Conservation (phyloP, 345 rosid genomes). For the Pseudoturritis turrita region DNA sequence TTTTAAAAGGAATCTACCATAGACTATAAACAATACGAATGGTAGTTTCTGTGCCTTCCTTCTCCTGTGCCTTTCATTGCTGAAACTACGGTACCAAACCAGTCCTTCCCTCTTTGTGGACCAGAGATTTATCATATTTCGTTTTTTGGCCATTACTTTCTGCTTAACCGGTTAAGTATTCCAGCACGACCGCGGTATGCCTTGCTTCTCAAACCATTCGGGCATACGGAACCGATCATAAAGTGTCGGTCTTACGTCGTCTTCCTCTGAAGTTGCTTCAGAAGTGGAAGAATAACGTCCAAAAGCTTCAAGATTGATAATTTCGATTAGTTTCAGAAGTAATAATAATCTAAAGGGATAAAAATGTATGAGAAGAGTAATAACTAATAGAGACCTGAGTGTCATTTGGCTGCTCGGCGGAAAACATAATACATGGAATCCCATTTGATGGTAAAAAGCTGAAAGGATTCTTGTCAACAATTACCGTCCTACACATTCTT, state of each 20-base stretch:
- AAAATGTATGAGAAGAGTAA: neutral
- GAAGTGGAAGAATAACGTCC: slow-evolving; percentile 86
- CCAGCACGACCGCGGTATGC: slow-evolving; percentile 70
- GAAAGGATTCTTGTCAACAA: slow-evolving; percentile 96
- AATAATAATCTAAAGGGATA: neutral
- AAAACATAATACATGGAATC: slow-evolving; percentile 91
- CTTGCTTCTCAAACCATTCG: slow-evolving; percentile 94
- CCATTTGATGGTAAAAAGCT: slow-evolving; percentile 95
- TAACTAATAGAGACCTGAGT: slow-evolving; percentile 48
- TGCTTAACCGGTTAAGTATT: slow-evolving; percentile 14
- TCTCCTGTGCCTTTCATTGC: slow-evolving; percentile 10
- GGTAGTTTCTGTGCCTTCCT: slow-evolving; percentile 26
- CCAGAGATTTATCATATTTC: neutral
- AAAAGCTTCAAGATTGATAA: slow-evolving; percentile 55
- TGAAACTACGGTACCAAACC: slow-evolving; percentile 21
- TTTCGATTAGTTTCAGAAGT: neutral
- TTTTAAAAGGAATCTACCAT: slow-evolving; percentile 24
- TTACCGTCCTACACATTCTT: slow-evolving; percentile 70
- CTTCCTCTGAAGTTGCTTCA: slow-evolving; percentile 78
- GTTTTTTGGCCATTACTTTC: neutral
- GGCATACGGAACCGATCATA: slow-evolving; percentile 85
- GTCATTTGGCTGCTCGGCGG: slow-evolving; percentile 75
- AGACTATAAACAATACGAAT: slow-evolving; percentile 25
- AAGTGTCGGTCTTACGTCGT: slow-evolving; percentile 71
- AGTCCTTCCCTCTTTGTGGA: neutral